phyloP scores from a whole-genome alignment of 2,329 filamentous ascomycete genomes.

The Trichoderma polysporum region DNA sequence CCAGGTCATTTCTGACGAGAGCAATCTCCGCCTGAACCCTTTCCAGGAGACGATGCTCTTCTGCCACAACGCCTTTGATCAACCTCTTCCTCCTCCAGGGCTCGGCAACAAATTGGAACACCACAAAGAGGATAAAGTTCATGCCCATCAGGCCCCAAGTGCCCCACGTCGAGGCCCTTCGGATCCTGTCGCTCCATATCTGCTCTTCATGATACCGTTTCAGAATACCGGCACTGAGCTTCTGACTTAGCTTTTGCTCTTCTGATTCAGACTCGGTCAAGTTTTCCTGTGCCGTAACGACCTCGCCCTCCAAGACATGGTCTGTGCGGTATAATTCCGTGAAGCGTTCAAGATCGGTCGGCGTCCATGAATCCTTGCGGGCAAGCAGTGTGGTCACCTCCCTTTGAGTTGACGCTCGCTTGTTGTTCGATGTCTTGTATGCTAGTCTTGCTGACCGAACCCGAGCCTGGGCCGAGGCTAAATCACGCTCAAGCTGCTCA shows the following conservation, averaged over 20 bases:
- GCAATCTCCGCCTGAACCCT: constrained; percentile 47
- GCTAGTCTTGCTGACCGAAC: constrained; percentile 70
- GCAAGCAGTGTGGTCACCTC: constrained; percentile 94
- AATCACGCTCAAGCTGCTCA: constrained; percentile 59
- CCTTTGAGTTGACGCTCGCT: constrained; percentile 84
- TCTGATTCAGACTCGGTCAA: constrained; percentile 75
- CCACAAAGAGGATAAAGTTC: constrained; percentile 84
- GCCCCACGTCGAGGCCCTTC: constrained; percentile 95
- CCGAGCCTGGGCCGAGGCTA: constrained; percentile 58
- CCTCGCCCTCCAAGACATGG: constrained; percentile 87
- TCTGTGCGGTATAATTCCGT: constrained; percentile 88
- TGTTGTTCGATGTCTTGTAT: constrained; percentile 81
- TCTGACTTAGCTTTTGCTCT: constrained; percentile 72
- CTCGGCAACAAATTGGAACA: constrained; percentile 86
- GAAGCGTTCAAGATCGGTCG: constrained; percentile 87
- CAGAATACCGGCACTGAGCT: constrained; percentile 79
- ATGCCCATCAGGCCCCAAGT: constrained; percentile 98
- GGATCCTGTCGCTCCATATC: constrained; percentile 97
- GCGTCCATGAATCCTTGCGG: constrained; percentile 88
- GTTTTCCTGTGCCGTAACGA: constrained; percentile 67
- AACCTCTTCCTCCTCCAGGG: constrained; percentile 83
- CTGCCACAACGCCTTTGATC: constrained; percentile 78
- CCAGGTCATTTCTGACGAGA: constrained; percentile 34
- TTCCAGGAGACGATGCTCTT: constrained; percentile 61
- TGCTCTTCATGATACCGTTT: constrained; percentile 97